Evolutionary conservation across 2,329 filamentous ascomycete species (phyloP).

Genomic region (Talaromyces sp.): DNA sequence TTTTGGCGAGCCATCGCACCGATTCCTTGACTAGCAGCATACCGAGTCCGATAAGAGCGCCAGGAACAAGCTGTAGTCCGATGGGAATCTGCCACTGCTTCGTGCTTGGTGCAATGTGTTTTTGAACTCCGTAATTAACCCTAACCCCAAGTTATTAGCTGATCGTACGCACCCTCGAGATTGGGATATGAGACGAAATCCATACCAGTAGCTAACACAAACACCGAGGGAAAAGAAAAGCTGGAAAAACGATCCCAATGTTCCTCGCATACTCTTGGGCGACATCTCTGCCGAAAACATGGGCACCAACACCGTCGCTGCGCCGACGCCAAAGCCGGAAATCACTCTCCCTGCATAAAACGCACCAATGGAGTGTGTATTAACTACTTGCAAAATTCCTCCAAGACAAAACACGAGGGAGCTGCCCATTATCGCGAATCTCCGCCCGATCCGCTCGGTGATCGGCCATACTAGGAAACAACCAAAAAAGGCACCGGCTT

Average conservation of each 20-base stretch:
- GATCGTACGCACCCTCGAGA: conserved; percentile 27
- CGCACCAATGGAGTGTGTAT: conserved; percentile 33
- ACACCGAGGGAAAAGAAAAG: conserved; percentile 29
- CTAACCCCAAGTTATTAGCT: conserved; percentile 26
- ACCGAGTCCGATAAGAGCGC: conserved; percentile 43
- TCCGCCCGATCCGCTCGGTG: conserved; percentile 42
- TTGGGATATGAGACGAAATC: background rate
- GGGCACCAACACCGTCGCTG: conserved; percentile 50
- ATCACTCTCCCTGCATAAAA: conserved; percentile 46
- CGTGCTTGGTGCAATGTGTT: conserved; percentile 33
- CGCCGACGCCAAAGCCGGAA: conserved; percentile 50
- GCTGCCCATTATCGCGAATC: conserved; percentile 39
- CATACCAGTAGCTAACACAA: conserved; percentile 26
- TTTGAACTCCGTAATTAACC: conserved; percentile 47
- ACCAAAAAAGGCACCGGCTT: conserved; percentile 50
- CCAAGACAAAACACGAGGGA: conserved; percentile 36
- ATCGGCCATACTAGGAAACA: conserved; percentile 45
- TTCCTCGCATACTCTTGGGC: conserved; percentile 50
- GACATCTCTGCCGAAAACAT: conserved; percentile 55
- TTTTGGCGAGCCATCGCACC: conserved; percentile 46
- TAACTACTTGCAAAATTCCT: conserved; percentile 42
- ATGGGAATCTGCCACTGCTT: conserved; percentile 49
- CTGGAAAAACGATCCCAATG: conserved; percentile 47
- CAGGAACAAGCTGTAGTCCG: conserved; percentile 45
- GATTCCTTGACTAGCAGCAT: conserved; percentile 48